Percentiles rank a stretch among this genome's conserved stretches.
phyloP scores from a whole-genome alignment of 2,329 filamentous ascomycete genomes.

The Ceratocystis smalleyi region DNA sequence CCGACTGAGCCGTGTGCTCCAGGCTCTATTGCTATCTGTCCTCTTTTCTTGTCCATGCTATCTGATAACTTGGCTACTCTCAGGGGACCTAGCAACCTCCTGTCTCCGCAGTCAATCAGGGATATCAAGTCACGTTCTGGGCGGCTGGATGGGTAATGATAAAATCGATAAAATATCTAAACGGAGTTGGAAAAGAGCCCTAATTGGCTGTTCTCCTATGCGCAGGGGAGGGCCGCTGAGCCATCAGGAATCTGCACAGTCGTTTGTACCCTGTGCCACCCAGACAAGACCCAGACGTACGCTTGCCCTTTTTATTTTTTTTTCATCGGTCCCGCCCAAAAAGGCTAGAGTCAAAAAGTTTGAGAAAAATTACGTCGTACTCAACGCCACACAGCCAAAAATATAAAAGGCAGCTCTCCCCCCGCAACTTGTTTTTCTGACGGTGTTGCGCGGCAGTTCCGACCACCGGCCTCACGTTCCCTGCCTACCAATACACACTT shows the following conservation, averaged over 20 bases:
- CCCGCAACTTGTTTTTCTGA: constrained; percentile 10
- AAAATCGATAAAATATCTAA: constrained; percentile 9
- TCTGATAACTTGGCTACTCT: not conserved
- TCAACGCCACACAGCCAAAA: constrained; percentile 16
- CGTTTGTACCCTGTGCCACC: not conserved
- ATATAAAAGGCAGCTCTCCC: constrained; percentile 15
- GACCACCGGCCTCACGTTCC: constrained; percentile 15
- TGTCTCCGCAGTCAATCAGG: constrained; percentile 1
- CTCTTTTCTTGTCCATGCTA: not conserved
- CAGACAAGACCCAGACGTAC: not conserved
- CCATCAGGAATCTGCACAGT: not conserved
- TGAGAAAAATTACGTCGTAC: constrained; percentile 10
- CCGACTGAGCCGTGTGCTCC: not conserved
- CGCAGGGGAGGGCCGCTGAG: not conserved
- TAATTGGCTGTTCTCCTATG: constrained; percentile 10
- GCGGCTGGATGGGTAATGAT: not conserved
- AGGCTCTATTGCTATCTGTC: not conserved
- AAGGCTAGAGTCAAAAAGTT: not conserved
- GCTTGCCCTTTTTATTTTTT: not conserved
- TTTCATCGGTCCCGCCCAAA: not conserved
- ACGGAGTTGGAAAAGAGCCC: not conserved
- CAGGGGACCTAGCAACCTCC: not conserved
- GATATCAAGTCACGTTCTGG: not conserved
- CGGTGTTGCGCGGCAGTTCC: constrained; percentile 15
- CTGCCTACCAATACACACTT: not conserved